Evolutionary conservation across 139 green algal species (phyloP).

Genomic region (Limnomonas spitsbergensis): DNA sequence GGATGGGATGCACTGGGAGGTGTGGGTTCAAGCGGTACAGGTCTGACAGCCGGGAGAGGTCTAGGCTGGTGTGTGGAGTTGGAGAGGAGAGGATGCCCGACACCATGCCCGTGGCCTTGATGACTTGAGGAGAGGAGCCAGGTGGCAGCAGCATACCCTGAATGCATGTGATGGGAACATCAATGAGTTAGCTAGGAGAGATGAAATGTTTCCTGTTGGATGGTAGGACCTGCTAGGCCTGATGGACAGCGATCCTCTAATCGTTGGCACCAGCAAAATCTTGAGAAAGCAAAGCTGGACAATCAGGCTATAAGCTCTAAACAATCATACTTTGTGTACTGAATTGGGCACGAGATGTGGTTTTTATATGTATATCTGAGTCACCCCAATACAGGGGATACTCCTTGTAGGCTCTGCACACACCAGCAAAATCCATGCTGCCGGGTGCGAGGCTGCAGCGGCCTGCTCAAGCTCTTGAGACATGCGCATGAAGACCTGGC

Average conservation of each 20-base stretch:
- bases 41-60: background rate
- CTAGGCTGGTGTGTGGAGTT: background rate
- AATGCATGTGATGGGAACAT: background rate
- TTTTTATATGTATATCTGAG: too few species aligned
- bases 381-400: too few species aligned
- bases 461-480: slow-evolving; percentile 21
- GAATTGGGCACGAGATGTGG: too few species aligned
- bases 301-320: too few species aligned
- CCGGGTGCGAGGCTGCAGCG: background rate
- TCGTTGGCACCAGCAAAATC: too few species aligned
- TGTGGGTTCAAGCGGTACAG: background rate
- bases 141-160: slow-evolving; percentile 19
- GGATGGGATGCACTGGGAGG: slow-evolving; percentile 11
- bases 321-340: too few species aligned
- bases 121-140: background rate
- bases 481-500: slow-evolving; percentile 13
- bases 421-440: slow-evolving; percentile 19
- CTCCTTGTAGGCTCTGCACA: too few species aligned
- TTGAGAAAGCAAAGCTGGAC: too few species aligned
- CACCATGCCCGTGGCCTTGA: slow-evolving; percentile 11
- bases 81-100: background rate
- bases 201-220: too few species aligned
- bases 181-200: background rate
- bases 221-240: too few species aligned
- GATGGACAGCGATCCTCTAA: too few species aligned